These are phyloP conservation scores for Saprolegnia parasitica DNA, from an alignment of 352 stramenopile genomes.

Conservation along the genomic window DNA sequence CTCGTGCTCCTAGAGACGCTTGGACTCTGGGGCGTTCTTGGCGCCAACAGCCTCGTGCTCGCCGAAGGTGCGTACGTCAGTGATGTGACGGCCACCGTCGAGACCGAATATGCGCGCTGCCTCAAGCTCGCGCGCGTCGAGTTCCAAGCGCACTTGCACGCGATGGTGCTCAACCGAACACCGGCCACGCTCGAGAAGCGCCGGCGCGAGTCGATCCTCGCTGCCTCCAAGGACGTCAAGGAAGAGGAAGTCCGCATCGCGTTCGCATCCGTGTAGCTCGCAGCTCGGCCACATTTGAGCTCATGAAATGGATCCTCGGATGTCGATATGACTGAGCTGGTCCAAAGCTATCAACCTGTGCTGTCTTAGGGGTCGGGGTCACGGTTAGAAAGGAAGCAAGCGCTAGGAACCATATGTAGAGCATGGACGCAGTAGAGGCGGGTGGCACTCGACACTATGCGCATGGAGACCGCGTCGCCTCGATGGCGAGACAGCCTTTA, in stretches of 20 bases:
- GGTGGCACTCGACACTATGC: too few relatives aligned
- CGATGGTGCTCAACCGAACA: not conserved
- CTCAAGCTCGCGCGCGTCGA: slow-evolving; percentile 41
- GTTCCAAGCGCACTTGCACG: slow-evolving; percentile 33
- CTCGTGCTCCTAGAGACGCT: slow-evolving; percentile 33
- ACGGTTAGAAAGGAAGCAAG: too few relatives aligned
- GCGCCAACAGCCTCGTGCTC: slow-evolving; percentile 13
- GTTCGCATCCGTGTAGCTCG: not conserved
- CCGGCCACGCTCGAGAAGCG: not conserved
- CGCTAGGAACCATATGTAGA: too few relatives aligned
- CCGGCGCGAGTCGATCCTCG: not conserved
- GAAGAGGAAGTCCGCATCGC: slow-evolving; percentile 2
- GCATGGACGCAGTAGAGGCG: too few relatives aligned
- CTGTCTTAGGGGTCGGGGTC: too few relatives aligned
- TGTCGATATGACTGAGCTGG: too few relatives aligned
- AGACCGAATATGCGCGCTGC: slow-evolving; percentile 30
- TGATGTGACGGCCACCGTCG: slow-evolving; percentile 40
- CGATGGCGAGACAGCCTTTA: too few relatives aligned
- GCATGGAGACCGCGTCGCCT: too few relatives aligned
- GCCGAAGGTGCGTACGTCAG: slow-evolving; percentile 37
- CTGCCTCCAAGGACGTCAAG: not conserved
- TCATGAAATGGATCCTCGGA: too few relatives aligned
- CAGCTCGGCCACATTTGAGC: too few relatives aligned
- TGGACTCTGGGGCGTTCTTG: slow-evolving; percentile 11
- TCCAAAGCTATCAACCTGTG: too few relatives aligned